Evolutionary conservation across 805 yeast genomes (phyloP).

Genomic region (Lachancea quebecensis): DNA sequence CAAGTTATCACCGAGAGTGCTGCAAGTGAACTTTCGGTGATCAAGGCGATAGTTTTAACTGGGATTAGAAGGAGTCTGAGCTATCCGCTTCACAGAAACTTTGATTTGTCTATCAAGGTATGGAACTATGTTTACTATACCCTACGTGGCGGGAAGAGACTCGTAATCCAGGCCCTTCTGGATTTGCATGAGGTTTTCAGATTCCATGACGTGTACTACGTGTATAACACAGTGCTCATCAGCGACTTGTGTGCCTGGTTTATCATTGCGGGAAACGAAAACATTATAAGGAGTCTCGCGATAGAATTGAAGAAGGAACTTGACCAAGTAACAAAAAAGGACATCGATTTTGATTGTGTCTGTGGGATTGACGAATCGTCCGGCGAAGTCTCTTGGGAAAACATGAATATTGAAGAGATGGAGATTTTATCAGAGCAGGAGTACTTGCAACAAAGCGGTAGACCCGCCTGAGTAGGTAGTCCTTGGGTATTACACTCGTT

Average conservation of each 20-base stretch:
- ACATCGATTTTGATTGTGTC: slow-evolving; percentile 40
- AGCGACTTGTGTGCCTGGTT: slow-evolving; percentile 78
- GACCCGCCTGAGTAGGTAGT: background rate
- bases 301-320: slow-evolving; percentile 49
- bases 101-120: slow-evolving; percentile 46
- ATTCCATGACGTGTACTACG: slow-evolving; percentile 76
- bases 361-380: slow-evolving; percentile 31
- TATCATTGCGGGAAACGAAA: slow-evolving; percentile 50
- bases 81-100: slow-evolving; percentile 76
- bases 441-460: slow-evolving; percentile 17
- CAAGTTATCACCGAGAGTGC: slow-evolving; percentile 36
- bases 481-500: background rate
- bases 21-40: slow-evolving; percentile 20
- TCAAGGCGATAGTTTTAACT: slow-evolving; percentile 52
- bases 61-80: slow-evolving; percentile 66
- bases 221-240: slow-evolving; percentile 67
- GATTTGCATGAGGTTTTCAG: slow-evolving; percentile 67
- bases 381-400: slow-evolving; percentile 37
- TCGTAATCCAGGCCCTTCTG: slow-evolving; percentile 53
- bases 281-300: slow-evolving; percentile 53
- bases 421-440: slow-evolving; percentile 52
- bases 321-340: slow-evolving; percentile 34
- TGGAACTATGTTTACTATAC: slow-evolving; percentile 71
- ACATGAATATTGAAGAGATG: slow-evolving; percentile 46
- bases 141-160: slow-evolving; percentile 62